Base-by-base conservation (phyloP, 371 early-diverging fungal species). In the Rhizomucor pusillus region DNA sequence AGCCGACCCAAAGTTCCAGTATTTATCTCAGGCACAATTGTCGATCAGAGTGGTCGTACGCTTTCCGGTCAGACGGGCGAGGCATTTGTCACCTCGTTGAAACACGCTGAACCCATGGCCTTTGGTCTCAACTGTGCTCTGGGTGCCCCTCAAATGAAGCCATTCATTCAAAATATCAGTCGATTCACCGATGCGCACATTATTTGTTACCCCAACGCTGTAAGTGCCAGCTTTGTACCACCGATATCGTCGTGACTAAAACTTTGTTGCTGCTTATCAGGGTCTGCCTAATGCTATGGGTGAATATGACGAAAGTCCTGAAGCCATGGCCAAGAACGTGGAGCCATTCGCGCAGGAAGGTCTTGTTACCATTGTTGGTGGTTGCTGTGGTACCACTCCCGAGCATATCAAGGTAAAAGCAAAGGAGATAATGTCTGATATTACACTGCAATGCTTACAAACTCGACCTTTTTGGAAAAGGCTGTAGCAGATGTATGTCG, bases 341-440 rank as follows among this genome's bases (percentile, higher is more conserved):
- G 80, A 79, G 29, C 86, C 82, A 12, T 96, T 95, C 77, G 95
- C 95, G 19, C 76, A 85, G 52, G 90, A 91, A 43, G 95, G 95
- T 14, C 77, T 96, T 16, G 79, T 96, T 23, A 95, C 94, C 57
- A 93, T 96, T 71, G 80, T 96, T 18, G 96, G 96, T 55, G 96
- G 96, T 35, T 96, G 96, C 81, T 96, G 96, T 69, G 96, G 96
- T 67, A 93, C 95, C 19, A 94, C 95, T 3, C 96, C 96, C 1
- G 90, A 74, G 20, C 96, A 95, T 63, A 95, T 95, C 62, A 86
- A 88, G 69, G 76, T 67, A 71, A 58, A 7, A 10, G 43, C 1
- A 34, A n/a, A n/a, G n/a, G n/a, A n/a, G n/a, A n/a, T n/a, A n/a
- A n/a, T n/a, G n/a, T n/a, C n/a, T n/a, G n/a, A n/a, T n/a, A n/a